A percentile compares a stretch with the other conserved stretches of the same genome.
Conservation (phyloP, 176 grass and related monocot species). For the Puya raimondii region DNA sequence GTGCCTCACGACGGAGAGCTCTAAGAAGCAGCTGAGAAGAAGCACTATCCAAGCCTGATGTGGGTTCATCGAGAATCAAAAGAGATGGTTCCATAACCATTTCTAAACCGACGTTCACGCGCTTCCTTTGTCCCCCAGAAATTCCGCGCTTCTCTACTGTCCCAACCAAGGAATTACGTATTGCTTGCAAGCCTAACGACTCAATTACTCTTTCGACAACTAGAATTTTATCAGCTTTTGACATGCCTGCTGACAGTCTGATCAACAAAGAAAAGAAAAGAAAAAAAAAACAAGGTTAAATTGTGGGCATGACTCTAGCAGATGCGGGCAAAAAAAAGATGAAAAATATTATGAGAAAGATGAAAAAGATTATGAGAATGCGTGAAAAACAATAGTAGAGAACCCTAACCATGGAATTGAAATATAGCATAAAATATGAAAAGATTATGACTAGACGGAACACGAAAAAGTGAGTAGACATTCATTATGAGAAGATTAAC, state of each 20-base stretch:
- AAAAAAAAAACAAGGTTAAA: slow-evolving; percentile 3
- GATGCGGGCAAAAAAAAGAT: not conserved
- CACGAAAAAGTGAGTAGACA: not conserved
- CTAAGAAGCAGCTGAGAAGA: slow-evolving; percentile 64
- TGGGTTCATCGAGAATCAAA: slow-evolving; percentile 84
- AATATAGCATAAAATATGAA: too few species aligned
- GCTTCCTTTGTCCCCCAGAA: slow-evolving; percentile 80
- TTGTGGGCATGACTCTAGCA: not conserved
- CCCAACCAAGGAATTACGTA: slow-evolving; percentile 72
- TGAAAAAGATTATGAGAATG: too few species aligned
- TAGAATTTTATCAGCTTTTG: slow-evolving; percentile 41
- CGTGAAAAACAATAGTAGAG: too few species aligned
- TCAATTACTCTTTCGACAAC: slow-evolving; percentile 69
- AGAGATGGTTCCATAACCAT: slow-evolving; percentile 88
- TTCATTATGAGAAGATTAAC: not conserved
- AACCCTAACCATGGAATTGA: too few species aligned
- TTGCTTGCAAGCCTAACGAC: slow-evolving; percentile 61
- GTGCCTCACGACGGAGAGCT: slow-evolving; percentile 71
- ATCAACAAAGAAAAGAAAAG: slow-evolving; percentile 8
- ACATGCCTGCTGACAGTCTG: slow-evolving; percentile 48
- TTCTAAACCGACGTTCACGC: slow-evolving; percentile 79
- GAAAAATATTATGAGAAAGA: not conserved
- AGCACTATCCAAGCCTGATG: slow-evolving; percentile 80
- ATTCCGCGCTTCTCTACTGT: slow-evolving; percentile 80
- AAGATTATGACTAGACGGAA: not conserved